phyloP scores from a whole-genome alignment of 129 eudicot genomes.

The Pittosporum tobira region DNA sequence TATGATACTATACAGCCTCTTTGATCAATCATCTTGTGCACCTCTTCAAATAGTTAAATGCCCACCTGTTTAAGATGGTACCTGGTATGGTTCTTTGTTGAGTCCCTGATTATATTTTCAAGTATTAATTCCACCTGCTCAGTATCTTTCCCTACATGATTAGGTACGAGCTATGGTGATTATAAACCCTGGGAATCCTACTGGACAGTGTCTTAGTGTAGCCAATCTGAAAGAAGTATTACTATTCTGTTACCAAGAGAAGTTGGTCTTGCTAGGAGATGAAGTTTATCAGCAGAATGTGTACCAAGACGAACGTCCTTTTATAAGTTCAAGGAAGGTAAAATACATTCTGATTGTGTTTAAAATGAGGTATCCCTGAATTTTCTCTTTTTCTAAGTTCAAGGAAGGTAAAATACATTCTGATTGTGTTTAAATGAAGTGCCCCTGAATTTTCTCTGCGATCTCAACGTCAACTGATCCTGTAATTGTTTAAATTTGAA shows the following conservation, averaged over 20 bases:
- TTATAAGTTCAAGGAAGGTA: constrained; percentile 90
- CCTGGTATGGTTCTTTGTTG: not conserved
- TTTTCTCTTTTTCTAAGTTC: constrained; percentile 51
- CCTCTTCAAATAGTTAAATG: not conserved
- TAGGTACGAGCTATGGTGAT: constrained; percentile 97
- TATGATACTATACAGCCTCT: constrained; percentile 7
- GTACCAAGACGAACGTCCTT: constrained; percentile 97
- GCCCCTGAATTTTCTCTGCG: not conserved
- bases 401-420: constrained; percentile 54
- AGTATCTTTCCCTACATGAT: not conserved
- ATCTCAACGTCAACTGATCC: not conserved
- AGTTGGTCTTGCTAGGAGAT: constrained; percentile 75
- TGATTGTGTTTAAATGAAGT: not conserved
- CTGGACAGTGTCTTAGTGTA: constrained; percentile 90
- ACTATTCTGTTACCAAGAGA: constrained; percentile 70
- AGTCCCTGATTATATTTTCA: not conserved
- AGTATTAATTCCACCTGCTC: not conserved
- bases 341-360: not conserved
- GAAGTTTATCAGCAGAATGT: constrained; percentile 98
- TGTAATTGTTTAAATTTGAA: constrained; percentile 15
- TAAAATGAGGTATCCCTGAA: not conserved
- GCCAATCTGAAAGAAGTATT: constrained; percentile 66
- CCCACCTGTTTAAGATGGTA: no score
- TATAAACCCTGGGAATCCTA: constrained; percentile 98
- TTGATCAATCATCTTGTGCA: no score